Base-by-base conservation (phyloP, 352 stramenopile genomes). In the Phytophthora foliorum region DNA sequence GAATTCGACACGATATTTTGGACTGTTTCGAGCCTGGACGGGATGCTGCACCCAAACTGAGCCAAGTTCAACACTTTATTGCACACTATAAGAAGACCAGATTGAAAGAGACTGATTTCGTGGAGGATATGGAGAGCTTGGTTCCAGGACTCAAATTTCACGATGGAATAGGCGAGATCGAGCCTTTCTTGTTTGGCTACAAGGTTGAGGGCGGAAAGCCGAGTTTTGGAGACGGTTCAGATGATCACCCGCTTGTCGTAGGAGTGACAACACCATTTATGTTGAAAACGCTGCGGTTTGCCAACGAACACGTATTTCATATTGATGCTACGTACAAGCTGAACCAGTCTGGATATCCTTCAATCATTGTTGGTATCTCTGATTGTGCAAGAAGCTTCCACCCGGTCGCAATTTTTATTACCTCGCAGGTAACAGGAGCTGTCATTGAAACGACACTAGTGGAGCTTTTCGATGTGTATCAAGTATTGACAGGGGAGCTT, bases 271-370 rank as follows among this genome's bases (percentile, higher is more conserved):
- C 29, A 25, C 55, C 41, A 3, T 45, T 38, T 25, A 63, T 63
- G 42, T 8, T 54, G 11, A 44, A 54, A 32, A 36, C 29, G 11
- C 17, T 48, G 6, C 3, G 27, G 19, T 36, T 34, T 44, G 55
- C 41, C 22, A 38, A 42, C 11, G 25, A 61, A 14, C 14, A 61
- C 24, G 21, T 52, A 24, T 31, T 61, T 39, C 39, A 53, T 19
- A 61, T 61, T 19, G 54, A 61, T 29, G 39, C 32, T 13, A 52
- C 39, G 11, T 36, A 61, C 27, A 61, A 61, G 16, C 19, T 52
- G 53, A 61, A 61, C 13, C 27, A 61, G 54, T 32, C 54, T 19
- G 41, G 41, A 27, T 52, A 61, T 29, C 54, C 25, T n/a, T 42
- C 54, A 8, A 50, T 21, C 7, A 19, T 48, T 25, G 41, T 48